phyloP scores from a whole-genome alignment of 306 rosid genomes.

The Dryas octopetala region DNA sequence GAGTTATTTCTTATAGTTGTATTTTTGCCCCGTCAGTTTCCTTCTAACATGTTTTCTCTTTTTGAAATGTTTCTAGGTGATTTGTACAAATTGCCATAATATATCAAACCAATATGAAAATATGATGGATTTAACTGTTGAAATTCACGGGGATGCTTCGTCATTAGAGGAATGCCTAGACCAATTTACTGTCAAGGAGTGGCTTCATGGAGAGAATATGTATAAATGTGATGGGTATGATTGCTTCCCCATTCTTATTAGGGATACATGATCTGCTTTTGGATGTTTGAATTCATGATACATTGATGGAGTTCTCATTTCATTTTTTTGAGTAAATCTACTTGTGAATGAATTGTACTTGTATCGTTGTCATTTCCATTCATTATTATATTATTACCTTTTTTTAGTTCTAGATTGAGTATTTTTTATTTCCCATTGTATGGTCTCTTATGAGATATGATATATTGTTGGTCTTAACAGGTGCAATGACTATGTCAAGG shows the following conservation, averaged over 20 bases:
- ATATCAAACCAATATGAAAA: constrained; percentile 82
- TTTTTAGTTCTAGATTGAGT: background rate
- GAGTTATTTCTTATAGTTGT: background rate
- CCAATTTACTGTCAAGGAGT: constrained; percentile 81
- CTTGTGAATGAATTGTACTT: too few relatives aligned
- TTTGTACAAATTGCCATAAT: constrained; percentile 76
- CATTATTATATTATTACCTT: background rate
- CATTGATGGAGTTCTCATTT: too few relatives aligned
- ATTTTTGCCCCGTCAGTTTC: background rate
- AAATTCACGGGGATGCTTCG: constrained; percentile 92
- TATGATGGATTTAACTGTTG: constrained; percentile 99
- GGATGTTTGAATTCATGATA: too few relatives aligned
- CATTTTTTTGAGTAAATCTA: too few relatives aligned
- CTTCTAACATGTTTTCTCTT: background rate
- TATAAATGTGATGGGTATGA: constrained; percentile 97
- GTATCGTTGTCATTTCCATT: background rate
- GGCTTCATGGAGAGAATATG: constrained; percentile 91
- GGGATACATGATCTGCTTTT: too few relatives aligned
- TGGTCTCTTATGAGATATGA: constrained; percentile 19
- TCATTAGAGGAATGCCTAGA: constrained; percentile 94
- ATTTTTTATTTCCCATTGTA: background rate
- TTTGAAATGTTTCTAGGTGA: constrained; percentile 50
- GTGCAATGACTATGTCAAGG: constrained; percentile 97
- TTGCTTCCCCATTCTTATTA: background rate
- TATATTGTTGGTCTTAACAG: constrained; percentile 45